Base-by-base conservation (phyloP, 495 filamentous ascomycete genomes). In the Pseudevernia furfuracea region DNA sequence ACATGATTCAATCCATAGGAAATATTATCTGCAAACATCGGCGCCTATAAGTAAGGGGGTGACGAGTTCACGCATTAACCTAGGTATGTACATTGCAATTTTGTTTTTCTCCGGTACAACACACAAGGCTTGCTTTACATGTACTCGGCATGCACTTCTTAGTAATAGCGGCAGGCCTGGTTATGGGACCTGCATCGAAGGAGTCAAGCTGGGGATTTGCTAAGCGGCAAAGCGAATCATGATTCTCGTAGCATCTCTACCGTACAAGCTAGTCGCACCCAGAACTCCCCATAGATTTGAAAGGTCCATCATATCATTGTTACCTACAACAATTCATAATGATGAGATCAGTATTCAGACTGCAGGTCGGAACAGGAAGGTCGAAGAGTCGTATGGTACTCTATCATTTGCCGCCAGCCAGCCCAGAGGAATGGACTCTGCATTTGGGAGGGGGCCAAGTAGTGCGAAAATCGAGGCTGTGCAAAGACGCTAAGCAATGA, bases 381-480 rank as follows among this genome's bases (percentile, higher is more conserved):
- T 36, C 4, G 34, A 36, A 36, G 4, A 36, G 8, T 1, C 4
- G 4, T 36, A 36, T 8, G 8, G 34, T 36, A 38, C 37, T 19
- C 14, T 21, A 7, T 43, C 39, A 43, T 19, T 43, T 43, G 34
- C 34, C 34, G 34, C 34, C 34, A 36, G 34, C 34, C 34, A 19
- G 11, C n/a, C 21, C 25, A n/a, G 25, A 48, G n/a, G n/a, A 48
- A 48, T 48, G 46, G 3, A 11, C 6, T n/a, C 17, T 21, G 43
- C 17, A 44, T 52, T 12, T 52, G 23, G 1, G 23, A 5, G 4
- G 23, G 9, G 11, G 23, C 8, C 12, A 28, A 52, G 48, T 53
- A 53, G 49, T 53, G 49, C 49, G 49, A 32, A 30, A 55, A 55
- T 34, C 5, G 52, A 34, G 52, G 52, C 52, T 55, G 52, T 55